Evolutionary conservation across 2,329 filamentous ascomycete genomes (phyloP), one percentile per base, ranked within the genome.

Genomic region (Didymellaceae sp.): DNA sequence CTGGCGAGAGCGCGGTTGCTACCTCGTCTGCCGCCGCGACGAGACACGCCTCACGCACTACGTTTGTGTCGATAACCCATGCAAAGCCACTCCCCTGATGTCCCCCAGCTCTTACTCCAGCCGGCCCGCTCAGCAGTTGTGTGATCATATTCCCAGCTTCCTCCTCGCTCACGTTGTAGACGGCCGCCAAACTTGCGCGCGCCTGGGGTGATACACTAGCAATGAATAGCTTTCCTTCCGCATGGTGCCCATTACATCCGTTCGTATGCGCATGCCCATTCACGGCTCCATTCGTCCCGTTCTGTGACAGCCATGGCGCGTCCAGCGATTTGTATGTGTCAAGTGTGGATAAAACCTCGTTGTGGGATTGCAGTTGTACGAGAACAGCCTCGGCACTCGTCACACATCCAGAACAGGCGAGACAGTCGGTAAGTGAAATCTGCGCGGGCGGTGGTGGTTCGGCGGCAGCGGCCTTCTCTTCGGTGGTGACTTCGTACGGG

Each of bases 381-480:
- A 99, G 84, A n/a, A 99, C 90, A 13, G 94, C 94, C 77, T 99
- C 94, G 37, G 94, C 94, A 5, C 92, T 96, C 16, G 94, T 99
- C 42, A 99, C 94, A 73, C 94, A 99, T 44, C 94, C 94, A 8
- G 94, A 97, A 75, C 94, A 99, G 43, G 94, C 94, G 41, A 99
- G 87, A 68, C 94, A 99, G 75, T 99, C 94, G 6, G 94, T 97
- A 54, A 99, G 84, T 39, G 92, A 97, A 64, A 99, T 97, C 70
- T 96, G 86, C 6, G 93, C 92, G 1, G 92, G 90, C 3, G 86
- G 82, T 42, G 86, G 81, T 44, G 83, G 81, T 55, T 85, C 77
- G 41, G 74, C 66, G 33, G 71, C 74, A 26, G 73, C 70, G 52
- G 87, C 79, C 66, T 90, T 86, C 72, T 95, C 93, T 79, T 97